Base-by-base conservation (phyloP, 2,329 filamentous ascomycete species). In the Sphaerulina musiva region DNA sequence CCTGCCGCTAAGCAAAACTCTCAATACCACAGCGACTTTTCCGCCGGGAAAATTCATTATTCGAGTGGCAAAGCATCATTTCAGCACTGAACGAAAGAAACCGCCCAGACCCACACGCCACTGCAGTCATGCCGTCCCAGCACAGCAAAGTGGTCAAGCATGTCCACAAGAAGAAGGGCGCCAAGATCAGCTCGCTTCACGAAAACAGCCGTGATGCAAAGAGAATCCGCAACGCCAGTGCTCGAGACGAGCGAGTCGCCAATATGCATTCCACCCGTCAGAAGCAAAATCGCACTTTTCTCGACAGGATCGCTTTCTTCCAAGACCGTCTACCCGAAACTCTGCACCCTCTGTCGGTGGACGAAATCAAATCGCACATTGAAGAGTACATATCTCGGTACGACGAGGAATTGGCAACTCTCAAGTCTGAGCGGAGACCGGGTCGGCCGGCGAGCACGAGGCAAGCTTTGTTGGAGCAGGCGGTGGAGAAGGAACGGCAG, bases 131-230 rank as follows among this genome's bases (percentile, higher is more conserved):
- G 90, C 81, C 88, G 11, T 70, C 70, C 59, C 86, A 83, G 68
- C 74, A 96, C 6, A 76, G 82, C 59, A 97, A 96, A 70, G 87
- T 93, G 17, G 82, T 87, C 59, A 97, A 97, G 75, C 83, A 89
- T 60, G 92, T 97, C 60, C 77, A 83, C 34, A 95, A 95, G 76
- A 96, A 95, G 80, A 96, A 96, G 79, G 82, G 83, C 60, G 83
- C 83, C 17, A 82, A 83, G 39, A 79, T 89, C 45, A 84, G 85
- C 31, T 79, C 85, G 10, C 78, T 97, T 20, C 92, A 97, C 68
- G 86, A 90, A 71, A 89, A 89, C 69, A 95, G 90, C 57, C 80
- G 93, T 62, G 89, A 97, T 75, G 87, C 90, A 3, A 82, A 86
- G 66, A 82, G 89, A 48, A 76, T 97, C 59, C 86, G 89, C 69